Conservation (phyloP, 768 basidiomycete genomes). For the Hericium erinaceus region DNA sequence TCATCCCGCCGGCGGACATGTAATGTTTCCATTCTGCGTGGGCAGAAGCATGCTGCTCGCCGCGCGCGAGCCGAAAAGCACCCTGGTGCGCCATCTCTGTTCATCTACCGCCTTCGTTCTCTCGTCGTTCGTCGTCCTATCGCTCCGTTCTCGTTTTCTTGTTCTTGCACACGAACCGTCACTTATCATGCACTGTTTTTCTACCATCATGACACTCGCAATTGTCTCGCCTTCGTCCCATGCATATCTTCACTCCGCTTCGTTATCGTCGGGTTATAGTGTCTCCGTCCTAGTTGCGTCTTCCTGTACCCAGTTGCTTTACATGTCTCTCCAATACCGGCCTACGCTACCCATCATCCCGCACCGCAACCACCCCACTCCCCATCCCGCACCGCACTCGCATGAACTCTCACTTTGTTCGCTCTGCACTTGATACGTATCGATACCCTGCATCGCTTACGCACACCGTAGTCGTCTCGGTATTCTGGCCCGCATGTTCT, state of each 20-base stretch:
- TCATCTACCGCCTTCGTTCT: neutral
- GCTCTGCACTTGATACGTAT: neutral
- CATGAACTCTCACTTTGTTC: neutral
- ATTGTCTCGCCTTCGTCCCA: slow-evolving; percentile 1
- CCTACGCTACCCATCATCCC: neutral
- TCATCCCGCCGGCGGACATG: neutral
- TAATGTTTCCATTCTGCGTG: neutral
- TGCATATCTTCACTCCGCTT: neutral
- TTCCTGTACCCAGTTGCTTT: neutral
- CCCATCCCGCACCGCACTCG: neutral
- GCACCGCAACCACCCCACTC: neutral
- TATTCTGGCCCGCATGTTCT: neutral
- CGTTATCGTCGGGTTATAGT: slow-evolving; percentile 1
- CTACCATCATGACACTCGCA: slow-evolving; percentile 3
- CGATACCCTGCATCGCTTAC: neutral
- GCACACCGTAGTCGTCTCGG: neutral
- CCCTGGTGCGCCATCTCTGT: neutral
- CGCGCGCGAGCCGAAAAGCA: neutral
- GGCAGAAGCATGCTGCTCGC: too few relatives aligned
- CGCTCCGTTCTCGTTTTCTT: neutral
- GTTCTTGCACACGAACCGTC: slow-evolving; percentile 4
- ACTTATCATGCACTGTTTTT: slow-evolving; percentile 2
- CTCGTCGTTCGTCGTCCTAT: neutral
- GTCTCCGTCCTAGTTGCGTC: neutral
- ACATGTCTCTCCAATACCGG: neutral